Evolutionary conservation across 1,284 basidiomycete genomes (phyloP).

Genomic region (Thecaphora thlaspeos): DNA sequence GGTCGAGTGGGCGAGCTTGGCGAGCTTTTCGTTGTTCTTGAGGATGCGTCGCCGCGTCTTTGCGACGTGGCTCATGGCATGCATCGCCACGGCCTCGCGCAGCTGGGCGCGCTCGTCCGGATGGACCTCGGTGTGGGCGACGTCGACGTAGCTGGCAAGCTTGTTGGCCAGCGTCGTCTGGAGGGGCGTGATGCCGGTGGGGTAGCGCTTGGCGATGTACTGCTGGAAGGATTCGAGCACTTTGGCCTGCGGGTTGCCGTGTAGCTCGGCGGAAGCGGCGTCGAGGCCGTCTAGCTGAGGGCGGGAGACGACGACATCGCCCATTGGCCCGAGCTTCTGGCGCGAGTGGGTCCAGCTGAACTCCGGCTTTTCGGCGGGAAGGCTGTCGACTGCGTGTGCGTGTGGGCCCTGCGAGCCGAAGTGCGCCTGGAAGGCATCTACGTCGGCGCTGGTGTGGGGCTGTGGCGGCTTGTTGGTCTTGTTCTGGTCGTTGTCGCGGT

Average conservation of each 20-base stretch:
- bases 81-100: slow-evolving; percentile 37
- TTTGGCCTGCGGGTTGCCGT: slow-evolving; percentile 36
- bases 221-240: slow-evolving; percentile 37
- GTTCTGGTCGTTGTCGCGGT: neutral
- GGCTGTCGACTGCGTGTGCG: slow-evolving; percentile 22
- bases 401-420: slow-evolving; percentile 38
- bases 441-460: too few relatives aligned
- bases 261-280: slow-evolving; percentile 4
- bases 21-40: slow-evolving; percentile 88
- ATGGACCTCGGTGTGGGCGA: slow-evolving; percentile 38
- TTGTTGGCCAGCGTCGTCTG: slow-evolving; percentile 32
- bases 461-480: neutral
- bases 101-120: slow-evolving; percentile 23
- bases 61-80: slow-evolving; percentile 49
- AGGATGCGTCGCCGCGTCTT: slow-evolving; percentile 90
- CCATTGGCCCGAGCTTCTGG: slow-evolving; percentile 11
- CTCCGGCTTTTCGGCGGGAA: slow-evolving; percentile 19
- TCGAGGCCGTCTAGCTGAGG: slow-evolving; percentile 15
- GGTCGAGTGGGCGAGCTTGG: slow-evolving; percentile 57
- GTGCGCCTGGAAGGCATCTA: slow-evolving; percentile 36
- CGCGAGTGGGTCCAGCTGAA: slow-evolving; percentile 21
- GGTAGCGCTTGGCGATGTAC: slow-evolving; percentile 12
- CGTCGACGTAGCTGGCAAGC: slow-evolving; percentile 42
- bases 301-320: slow-evolving; percentile 16
- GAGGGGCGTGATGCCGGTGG: slow-evolving; percentile 1